phyloP scores from a whole-genome alignment of 345 rosid genomes.

The Aethionema arabicum region DNA sequence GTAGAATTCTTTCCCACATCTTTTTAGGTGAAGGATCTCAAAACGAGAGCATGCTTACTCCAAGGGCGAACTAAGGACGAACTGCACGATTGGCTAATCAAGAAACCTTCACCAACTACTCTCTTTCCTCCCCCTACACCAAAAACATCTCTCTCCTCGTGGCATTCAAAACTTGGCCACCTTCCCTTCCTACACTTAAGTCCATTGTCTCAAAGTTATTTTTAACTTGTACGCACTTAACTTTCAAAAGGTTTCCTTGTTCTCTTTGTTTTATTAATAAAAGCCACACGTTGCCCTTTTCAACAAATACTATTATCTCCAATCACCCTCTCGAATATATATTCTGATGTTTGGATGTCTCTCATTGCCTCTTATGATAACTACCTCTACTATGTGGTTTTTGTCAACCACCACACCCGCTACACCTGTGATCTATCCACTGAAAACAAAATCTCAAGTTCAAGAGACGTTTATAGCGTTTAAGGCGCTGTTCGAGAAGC shows the following conservation, averaged over 20 bases:
- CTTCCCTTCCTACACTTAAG: background rate
- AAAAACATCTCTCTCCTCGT: background rate
- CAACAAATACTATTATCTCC: background rate
- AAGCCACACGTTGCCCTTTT: background rate
- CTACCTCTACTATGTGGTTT: background rate
- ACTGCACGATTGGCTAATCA: no score
- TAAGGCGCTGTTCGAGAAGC: background rate
- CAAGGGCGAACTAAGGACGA: no score
- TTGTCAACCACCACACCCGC: background rate
- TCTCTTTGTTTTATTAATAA: background rate
- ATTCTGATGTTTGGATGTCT: no score
- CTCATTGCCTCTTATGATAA: background rate
- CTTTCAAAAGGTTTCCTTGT: background rate
- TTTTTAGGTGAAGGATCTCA: no score
- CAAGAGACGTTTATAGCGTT: background rate
- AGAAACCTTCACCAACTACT: no score
- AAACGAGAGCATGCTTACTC: no score
- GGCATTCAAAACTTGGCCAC: background rate
- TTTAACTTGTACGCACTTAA: background rate
- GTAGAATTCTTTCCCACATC: background rate
- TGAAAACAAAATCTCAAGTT: background rate
- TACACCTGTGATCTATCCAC: background rate
- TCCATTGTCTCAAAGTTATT: background rate
- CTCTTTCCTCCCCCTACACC: no score
- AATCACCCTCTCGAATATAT: background rate